Base-by-base conservation (phyloP, 2,329 filamentous ascomycete genomes). In the Xylariomycetidae sp. region DNA sequence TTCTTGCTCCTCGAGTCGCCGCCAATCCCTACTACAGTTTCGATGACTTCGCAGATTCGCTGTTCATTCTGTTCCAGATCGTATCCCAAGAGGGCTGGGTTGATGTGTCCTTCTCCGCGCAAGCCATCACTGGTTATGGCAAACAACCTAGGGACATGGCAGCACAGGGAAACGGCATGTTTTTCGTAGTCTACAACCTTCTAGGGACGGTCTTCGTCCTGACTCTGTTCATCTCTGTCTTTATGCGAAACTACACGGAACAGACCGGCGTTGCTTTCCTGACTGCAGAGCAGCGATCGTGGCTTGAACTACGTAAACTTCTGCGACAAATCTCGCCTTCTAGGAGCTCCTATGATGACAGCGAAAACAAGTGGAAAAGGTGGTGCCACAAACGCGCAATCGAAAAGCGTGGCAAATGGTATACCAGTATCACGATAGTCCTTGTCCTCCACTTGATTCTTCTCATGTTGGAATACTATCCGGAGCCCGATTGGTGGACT, bases 161-260 rank as follows among this genome's bases (percentile, higher is more conserved):
- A 2, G 76, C 84, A 2, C 79, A 89, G 51, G 88, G 84, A 25
- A 97, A 98, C 46, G 89, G 87, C 1, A 60, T 97, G 22, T 98
- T 96, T 69, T 96, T 98, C 57, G 79, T 98, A 36, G 72, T 90
- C 4, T 98, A 97, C 78, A 98, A 98, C 62, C 76, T 98, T 56
- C 73, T 98, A 50, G 88, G 88, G 19, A 92, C 92, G 0, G 90
- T 98, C 44, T 98, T 98, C 63, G 85, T 98, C 41, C 72, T 98
- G 54, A 98, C 92, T 1, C 69, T 98, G 54, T 98, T 98, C 60
- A 94, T 98, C 30, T 97, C 92, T 36, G 92, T 98, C 41, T 98
- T 98, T 60, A 98, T 98, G 92, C 87, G 92, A 41, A 98, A 96
- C 59, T 98, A 98, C 62, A 98, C 92, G 1, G 92, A 98, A 62